Percentiles rank a stretch among this genome's conserved stretches.
Conservation (phyloP, 768 basidiomycete genomes). For the Naganishia vaughanmartiniae region DNA sequence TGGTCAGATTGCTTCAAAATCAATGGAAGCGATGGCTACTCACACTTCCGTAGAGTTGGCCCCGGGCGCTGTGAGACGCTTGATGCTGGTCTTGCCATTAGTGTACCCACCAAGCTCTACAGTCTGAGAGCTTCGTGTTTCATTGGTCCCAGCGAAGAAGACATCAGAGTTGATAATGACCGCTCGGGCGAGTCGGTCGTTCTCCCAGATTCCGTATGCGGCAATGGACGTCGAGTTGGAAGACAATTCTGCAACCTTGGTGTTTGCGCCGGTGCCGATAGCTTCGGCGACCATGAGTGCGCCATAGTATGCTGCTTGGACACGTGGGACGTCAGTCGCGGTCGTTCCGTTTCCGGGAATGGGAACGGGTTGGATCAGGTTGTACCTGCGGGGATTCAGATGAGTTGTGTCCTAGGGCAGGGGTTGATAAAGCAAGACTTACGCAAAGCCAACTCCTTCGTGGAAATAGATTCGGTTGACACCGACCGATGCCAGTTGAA, state of each 20-base stretch:
- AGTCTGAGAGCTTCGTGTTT: not conserved
- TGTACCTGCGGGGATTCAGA: no score
- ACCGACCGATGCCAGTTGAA: constrained; percentile 33
- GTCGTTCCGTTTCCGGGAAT: no score
- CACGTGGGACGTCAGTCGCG: no score
- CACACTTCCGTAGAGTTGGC: not conserved
- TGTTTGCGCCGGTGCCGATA: constrained; percentile 25
- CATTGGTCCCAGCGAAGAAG: not conserved
- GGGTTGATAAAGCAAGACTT: not conserved
- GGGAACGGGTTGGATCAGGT: no score
- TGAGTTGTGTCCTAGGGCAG: no score
- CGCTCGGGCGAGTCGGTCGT: not conserved
- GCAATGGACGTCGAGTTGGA: constrained; percentile 1
- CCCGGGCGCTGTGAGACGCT: not conserved
- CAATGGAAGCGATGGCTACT: not conserved
- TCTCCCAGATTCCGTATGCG: not conserved
- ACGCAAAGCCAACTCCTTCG: constrained; percentile 32
- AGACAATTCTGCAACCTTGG: not conserved
- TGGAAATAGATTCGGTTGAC: constrained; percentile 35
- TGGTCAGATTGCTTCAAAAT: not conserved
- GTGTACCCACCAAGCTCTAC: not conserved
- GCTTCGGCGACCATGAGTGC: constrained; percentile 34
- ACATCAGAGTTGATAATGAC: not conserved
- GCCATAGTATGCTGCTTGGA: constrained; percentile 24
- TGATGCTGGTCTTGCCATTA: not conserved